Conservation (phyloP, 768 basidiomycete species). For the Rhizopogon sp. region DNA sequence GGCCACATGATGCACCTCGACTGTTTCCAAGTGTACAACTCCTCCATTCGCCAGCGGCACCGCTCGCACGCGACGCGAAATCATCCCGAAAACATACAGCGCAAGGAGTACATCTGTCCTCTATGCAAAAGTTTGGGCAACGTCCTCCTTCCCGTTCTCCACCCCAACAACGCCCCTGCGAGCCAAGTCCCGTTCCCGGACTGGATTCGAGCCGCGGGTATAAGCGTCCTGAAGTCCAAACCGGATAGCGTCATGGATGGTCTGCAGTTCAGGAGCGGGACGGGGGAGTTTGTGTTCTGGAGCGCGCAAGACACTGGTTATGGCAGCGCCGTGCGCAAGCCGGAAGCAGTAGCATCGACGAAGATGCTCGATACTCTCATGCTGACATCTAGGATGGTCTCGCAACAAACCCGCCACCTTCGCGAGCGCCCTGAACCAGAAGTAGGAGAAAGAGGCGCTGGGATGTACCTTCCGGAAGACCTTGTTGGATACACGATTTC, state of each 20-base stretch:
- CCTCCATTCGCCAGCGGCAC: conserved; percentile 84
- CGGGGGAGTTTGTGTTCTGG: conserved; percentile 89
- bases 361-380: conserved; percentile 89
- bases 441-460: conserved; percentile 67
- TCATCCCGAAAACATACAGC: conserved; percentile 90
- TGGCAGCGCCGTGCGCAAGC: conserved; percentile 44
- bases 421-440: conserved; percentile 75
- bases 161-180: conserved; percentile 36
- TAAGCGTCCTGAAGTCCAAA: conserved; percentile 81
- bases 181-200: conserved; percentile 70
- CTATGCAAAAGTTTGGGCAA: conserved; percentile 97
- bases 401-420: conserved; percentile 80
- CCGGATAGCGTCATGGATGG: conserved; percentile 69
- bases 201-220: conserved; percentile 87
- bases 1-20: conserved; percentile 96
- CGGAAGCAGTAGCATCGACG: conserved; percentile 52
- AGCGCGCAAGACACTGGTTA: conserved; percentile 76
- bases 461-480: conserved; percentile 90
- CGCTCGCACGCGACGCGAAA: conserved; percentile 85
- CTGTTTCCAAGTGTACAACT: conserved; percentile 88
- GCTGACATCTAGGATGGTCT: conserved; percentile 70
- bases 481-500: conserved; percentile 85
- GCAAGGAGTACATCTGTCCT: conserved; percentile 95
- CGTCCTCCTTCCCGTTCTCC: conserved; percentile 79
- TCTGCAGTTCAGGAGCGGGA: conserved; percentile 72